These are phyloP conservation scores for Colletotrichum graminicola DNA, from an alignment of 2,329 filamentous ascomycete genomes.

Conservation along the genomic window DNA sequence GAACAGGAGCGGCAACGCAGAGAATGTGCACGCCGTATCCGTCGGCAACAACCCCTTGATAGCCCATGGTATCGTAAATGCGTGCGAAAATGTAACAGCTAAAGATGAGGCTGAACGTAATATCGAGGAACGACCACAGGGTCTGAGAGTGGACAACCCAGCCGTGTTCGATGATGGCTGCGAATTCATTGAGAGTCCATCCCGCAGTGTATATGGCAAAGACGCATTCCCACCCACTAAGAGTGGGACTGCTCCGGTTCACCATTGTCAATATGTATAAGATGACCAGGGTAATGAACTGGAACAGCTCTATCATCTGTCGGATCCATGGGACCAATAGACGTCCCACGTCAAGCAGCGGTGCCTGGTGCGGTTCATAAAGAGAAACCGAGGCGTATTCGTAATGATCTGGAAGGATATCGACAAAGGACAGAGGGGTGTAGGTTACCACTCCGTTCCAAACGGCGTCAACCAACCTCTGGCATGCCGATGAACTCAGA, in stretches of 20 bases:
- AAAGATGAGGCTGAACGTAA: conserved; percentile 75
- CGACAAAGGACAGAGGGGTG: conserved; percentile 76
- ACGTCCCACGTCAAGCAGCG: conserved; percentile 77
- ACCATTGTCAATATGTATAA: conserved; percentile 76
- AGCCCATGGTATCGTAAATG: conserved; percentile 59
- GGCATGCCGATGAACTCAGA: conserved; percentile 74
- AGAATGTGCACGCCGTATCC: conserved; percentile 74
- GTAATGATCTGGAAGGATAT: conserved; percentile 80
- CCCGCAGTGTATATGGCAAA: conserved; percentile 75
- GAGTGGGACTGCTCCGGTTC: conserved; percentile 59
- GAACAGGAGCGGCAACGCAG: conserved; percentile 74
- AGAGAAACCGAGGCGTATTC: conserved; percentile 77
- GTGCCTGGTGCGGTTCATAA: conserved; percentile 75
- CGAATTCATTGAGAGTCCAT: conserved; percentile 76
- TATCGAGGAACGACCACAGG: conserved; percentile 80
- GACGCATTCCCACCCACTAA: conserved; percentile 66
- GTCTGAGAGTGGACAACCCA: conserved; percentile 80
- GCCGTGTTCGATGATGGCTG: conserved; percentile 74
- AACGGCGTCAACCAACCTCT: conserved; percentile 78
- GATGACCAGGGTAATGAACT: conserved; percentile 72
- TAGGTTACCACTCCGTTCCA: conserved; percentile 79
- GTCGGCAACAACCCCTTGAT: conserved; percentile 52
- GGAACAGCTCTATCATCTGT: conserved; percentile 73
- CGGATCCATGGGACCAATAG: conserved; percentile 78
- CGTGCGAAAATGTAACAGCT: conserved; percentile 71